Conservation (phyloP, 257 asterid species). For the Solanum chmielewskii region DNA sequence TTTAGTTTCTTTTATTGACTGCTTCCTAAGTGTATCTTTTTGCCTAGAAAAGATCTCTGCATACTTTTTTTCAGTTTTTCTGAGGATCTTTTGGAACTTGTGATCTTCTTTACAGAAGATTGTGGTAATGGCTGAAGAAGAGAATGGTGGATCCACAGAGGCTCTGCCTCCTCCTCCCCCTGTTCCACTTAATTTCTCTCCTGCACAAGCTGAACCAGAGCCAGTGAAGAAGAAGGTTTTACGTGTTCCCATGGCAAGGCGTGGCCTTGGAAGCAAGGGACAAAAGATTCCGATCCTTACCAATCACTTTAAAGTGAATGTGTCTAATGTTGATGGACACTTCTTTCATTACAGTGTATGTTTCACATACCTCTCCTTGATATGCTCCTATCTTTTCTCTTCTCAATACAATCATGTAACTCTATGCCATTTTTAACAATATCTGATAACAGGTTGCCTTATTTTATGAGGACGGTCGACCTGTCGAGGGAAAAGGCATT, state of each 20-base stretch:
- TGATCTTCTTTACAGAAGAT: neutral
- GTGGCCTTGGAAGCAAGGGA: constrained; percentile 68
- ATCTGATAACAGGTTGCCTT: constrained; percentile 59
- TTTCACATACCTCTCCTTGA: neutral
- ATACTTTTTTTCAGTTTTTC: neutral
- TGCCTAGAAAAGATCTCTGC: neutral
- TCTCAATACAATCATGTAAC: neutral
- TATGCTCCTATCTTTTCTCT: neutral
- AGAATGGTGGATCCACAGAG: constrained; percentile 33
- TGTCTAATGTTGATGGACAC: constrained; percentile 49
- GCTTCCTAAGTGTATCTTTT: neutral
- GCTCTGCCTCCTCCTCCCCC: constrained; percentile 88
- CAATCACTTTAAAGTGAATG: constrained; percentile 79
- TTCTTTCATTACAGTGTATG: constrained; percentile 92
- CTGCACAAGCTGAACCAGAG: constrained; percentile 36
- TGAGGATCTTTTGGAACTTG: neutral
- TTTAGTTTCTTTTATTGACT: neutral
- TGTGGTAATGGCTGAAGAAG: constrained; percentile 11
- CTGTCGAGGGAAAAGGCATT: constrained; percentile 86
- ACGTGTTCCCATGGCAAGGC: constrained; percentile 74
- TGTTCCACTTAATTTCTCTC: constrained; percentile 53
- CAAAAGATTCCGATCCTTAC: constrained; percentile 60
- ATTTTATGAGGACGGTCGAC: constrained; percentile 82
- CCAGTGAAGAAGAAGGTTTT: constrained; percentile 35
- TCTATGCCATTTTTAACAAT: neutral